Base-by-base conservation (phyloP, 192 early-diverging fungal genomes). In the Coemansia sp. region DNA sequence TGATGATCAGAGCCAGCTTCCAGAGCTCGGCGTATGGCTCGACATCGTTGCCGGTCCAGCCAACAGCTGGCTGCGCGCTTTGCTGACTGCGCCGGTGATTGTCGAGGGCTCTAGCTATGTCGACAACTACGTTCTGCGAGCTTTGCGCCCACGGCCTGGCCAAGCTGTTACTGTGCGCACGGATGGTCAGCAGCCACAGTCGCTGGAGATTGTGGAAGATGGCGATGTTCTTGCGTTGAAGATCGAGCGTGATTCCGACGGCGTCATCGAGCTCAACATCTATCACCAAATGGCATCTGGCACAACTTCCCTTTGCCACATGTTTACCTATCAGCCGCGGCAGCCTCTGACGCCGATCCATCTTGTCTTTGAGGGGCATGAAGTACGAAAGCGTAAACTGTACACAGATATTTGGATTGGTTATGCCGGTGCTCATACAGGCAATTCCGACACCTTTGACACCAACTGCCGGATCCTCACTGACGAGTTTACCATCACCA, bases 11-110 rank as follows among this genome's bases (percentile, higher is more conserved):
- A 36, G 38, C 19, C 41, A 63, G 38, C 60, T 74, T 17, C 65
- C 71, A 5, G 53, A 38, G 4, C 29, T 37, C 14, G 37, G 32
- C 56, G 79, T 85, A 14, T 94, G 89, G 88, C 70, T 94, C 20
- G 84, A 90, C 56, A 71, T 75, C 41, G 76, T 96, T 42, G 87
- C 92, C 35, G 92, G 93, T 12, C 69, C 76, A 4, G 65, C 85
- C 1, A 86, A 85, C 51, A 89, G 84, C 29, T 96, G 95, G 95
- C 80, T 94, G 46, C 89, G 87, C n/a, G 91, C 94, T 1, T 74
- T 96, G 25, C 66, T 96, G 59, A 91, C 89, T 7, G 73, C 89
- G 25, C 80, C 86, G 8, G 78, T 87, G 37, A 88, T 93, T 64
- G 90, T 95, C 31, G 92, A 94, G 68, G 91, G 87, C 53, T 81